Percentiles rank a stretch among this genome's conserved stretches.
Evolutionary conservation across 192 early-diverging fungal species (phyloP).

Genomic region (Chytriomyces sp.): DNA sequence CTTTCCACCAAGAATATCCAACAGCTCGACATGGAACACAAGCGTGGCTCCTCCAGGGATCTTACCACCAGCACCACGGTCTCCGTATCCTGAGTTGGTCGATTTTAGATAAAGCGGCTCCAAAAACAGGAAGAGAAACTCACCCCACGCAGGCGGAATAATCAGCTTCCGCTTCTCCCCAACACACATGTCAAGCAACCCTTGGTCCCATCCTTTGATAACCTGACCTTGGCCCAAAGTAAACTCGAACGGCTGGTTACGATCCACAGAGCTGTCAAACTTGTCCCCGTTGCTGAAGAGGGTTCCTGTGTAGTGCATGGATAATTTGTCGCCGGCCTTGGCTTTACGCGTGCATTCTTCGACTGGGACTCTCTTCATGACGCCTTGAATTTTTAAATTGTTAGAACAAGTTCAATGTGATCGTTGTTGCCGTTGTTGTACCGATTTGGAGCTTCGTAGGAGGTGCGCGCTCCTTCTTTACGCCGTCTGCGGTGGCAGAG

Average conservation of each 20-base stretch:
- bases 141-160: slow-evolving; percentile 56
- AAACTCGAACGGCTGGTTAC: slow-evolving; percentile 72
- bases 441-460: slow-evolving; percentile 1
- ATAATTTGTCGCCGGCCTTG: slow-evolving; percentile 37
- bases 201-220: slow-evolving; percentile 84
- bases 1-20: slow-evolving; percentile 52
- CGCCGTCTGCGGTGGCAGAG: neutral
- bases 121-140: no score
- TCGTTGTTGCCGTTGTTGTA: no score
- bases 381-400: no score
- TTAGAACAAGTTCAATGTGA: no score
- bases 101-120: no score
- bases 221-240: slow-evolving; percentile 64
- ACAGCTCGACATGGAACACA: slow-evolving; percentile 79
- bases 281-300: slow-evolving; percentile 49
- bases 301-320: slow-evolving; percentile 27
- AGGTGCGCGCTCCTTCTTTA: neutral
- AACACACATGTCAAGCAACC: slow-evolving; percentile 73
- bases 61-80: slow-evolving; percentile 58
- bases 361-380: slow-evolving; percentile 42
- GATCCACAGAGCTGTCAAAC: slow-evolving; percentile 77
- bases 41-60: slow-evolving; percentile 62
- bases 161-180: slow-evolving; percentile 77
- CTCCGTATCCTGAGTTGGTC: slow-evolving; percentile 46
- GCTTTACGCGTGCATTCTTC: slow-evolving; percentile 58